Base-by-base conservation (phyloP, 108 stramenopile species). In the Fistulifera pelliculosa region DNA sequence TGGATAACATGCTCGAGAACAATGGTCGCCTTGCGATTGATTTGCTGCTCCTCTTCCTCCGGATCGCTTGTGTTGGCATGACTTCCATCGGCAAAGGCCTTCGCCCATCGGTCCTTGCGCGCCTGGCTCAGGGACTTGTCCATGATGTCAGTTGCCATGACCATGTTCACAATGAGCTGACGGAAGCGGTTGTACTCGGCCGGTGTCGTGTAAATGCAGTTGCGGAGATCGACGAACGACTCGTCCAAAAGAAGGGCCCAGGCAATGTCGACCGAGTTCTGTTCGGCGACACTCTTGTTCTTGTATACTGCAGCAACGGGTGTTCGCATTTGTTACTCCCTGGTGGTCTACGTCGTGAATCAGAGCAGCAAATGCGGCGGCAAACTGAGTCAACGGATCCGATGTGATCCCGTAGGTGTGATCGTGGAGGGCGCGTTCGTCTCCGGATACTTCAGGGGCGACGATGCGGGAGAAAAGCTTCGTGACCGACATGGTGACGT, bases 311-410 rank as follows among this genome's bases (percentile, higher is more conserved):
- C 21, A 8, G 62, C 69, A 2, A 76, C 16, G 15, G 56, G 50
- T 21, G 52, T 35, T 69, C 11, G 63, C 56, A 58, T 80, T 80
- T 12, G 71, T 45, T n/a, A 80, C 62, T 12, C 79, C 79, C 17
- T 57, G 50, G 54, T 81, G 80, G 42, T 81, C 80, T 25, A 74
- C 73, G 61, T 81, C 80, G 51, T 81, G 80, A 22, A 81, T 69
- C 25, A 81, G 59, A n/a, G 80, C 75, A 2, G 75, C 60, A 22
- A 76, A 64, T 1, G 76, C 67, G 28, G 61, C 27, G 12, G 73
- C 75, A 50, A 81, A 73, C 47, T 75, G 80, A 3, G 75, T 73
- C 51, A 81, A 23, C 3, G 73, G 75, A 58, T 77, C 73, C 11
- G 64, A 71, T 17, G 67, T 74, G 49, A 81, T 71, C 1, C 73